Evolutionary conservation across 495 filamentous ascomycete genomes (phyloP).

Genomic region (Lepidopterella palustris): DNA sequence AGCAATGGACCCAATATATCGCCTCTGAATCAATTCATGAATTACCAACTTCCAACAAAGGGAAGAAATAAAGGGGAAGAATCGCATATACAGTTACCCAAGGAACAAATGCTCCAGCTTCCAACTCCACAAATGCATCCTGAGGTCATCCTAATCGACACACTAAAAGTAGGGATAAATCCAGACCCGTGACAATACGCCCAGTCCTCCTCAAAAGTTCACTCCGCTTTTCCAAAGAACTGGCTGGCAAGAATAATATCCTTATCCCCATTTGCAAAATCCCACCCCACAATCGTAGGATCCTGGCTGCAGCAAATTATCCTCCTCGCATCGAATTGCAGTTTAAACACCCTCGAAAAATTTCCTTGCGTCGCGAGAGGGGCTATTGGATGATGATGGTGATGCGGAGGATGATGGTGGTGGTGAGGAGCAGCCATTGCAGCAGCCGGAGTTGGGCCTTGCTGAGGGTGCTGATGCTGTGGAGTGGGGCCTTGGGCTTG

Average conservation of each 20-base stretch:
- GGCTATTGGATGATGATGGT: slow-evolving; percentile 7
- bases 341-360: slow-evolving; percentile 77
- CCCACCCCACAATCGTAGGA: slow-evolving; percentile 90
- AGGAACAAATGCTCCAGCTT: too few relatives aligned
- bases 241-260: slow-evolving; percentile 72
- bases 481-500: slow-evolving; percentile 6
- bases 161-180: too few relatives aligned
- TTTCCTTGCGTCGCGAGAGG: background rate
- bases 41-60: too few relatives aligned
- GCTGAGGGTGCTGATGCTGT: slow-evolving; percentile 12
- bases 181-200: too few relatives aligned
- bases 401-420: slow-evolving; percentile 22
- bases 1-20: too few relatives aligned
- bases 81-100: too few relatives aligned
- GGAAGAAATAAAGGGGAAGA: too few relatives aligned
- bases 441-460: background rate
- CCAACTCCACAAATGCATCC: too few relatives aligned
- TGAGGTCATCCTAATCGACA: too few relatives aligned
- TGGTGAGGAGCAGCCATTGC: slow-evolving; percentile 21
- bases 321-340: slow-evolving; percentile 90
- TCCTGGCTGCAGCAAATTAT: slow-evolving; percentile 93
- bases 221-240: slow-evolving; percentile 53
- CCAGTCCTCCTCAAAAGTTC: too few relatives aligned
- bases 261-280: slow-evolving; percentile 86
- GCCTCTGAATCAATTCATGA: too few relatives aligned